A percentile compares a stretch with the other conserved stretches of the same genome.
These are phyloP conservation scores for Onygenales sp. DNA, from an alignment of 2,329 filamentous ascomycete genomes.

Conservation along the genomic window DNA sequence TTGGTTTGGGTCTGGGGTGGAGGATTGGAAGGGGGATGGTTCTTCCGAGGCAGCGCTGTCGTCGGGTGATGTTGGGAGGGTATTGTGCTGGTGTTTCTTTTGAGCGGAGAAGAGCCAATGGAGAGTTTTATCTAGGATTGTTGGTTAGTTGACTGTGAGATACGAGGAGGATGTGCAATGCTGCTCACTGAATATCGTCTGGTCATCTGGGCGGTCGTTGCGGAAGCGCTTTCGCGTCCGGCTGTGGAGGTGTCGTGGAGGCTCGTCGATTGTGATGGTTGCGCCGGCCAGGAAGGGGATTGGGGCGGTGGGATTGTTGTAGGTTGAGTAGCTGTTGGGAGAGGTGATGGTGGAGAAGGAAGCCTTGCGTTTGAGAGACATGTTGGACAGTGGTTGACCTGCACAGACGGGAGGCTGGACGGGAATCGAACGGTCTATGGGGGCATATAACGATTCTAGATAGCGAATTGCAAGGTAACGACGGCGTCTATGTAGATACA, in stretches of 20 bases:
- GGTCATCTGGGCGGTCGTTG: conserved; percentile 49
- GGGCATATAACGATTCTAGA: background rate
- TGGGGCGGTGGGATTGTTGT: conserved; percentile 17
- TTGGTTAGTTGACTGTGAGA: background rate
- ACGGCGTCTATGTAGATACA: too few relatives aligned
- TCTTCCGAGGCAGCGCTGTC: conserved; percentile 20
- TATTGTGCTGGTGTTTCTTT: conserved; percentile 17
- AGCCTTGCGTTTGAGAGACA: conserved; percentile 52
- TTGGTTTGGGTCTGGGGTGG: conserved; percentile 28
- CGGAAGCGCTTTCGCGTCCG: conserved; percentile 51
- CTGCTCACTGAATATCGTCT: conserved; percentile 43
- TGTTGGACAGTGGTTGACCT: conserved; percentile 15
- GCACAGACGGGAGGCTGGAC: background rate
- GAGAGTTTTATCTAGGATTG: conserved; percentile 31
- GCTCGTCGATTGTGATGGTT: conserved; percentile 22
- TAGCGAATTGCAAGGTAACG: too few relatives aligned
- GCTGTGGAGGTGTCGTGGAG: conserved; percentile 39
- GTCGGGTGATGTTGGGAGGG: conserved; percentile 6
- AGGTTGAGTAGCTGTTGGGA: conserved; percentile 27
- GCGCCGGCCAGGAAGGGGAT: conserved; percentile 14
- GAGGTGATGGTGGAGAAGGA: conserved; percentile 39
- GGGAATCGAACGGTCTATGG: background rate
- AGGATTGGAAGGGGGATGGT: conserved; percentile 15
- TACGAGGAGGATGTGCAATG: background rate
- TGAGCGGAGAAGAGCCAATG: conserved; percentile 34